A percentile compares a stretch with the other conserved stretches of the same genome.
Evolutionary conservation across 176 grass and related monocot genomes (phyloP).

Genomic region (Leersia perrieri): DNA sequence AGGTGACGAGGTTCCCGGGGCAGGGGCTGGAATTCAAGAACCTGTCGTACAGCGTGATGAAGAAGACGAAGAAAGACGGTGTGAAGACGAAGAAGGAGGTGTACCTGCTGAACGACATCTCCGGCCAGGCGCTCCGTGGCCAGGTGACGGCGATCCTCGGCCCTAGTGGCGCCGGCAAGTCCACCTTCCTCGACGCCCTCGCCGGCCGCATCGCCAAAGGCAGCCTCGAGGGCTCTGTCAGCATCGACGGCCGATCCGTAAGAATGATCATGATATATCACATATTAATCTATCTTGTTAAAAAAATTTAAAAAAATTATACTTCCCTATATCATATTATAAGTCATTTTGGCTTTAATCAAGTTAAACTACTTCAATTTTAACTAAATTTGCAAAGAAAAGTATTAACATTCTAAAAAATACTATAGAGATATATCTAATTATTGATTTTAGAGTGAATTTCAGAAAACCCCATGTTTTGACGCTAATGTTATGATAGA

Average conservation of each 20-base stretch:
- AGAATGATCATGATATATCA: too few species aligned
- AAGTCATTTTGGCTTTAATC: too few species aligned
- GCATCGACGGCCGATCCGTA: slow-evolving; percentile 50
- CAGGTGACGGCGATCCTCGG: slow-evolving; percentile 63
- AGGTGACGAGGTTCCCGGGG: slow-evolving; percentile 38
- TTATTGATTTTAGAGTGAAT: too few species aligned
- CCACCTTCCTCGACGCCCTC: slow-evolving; percentile 69
- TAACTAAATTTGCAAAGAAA: too few species aligned
- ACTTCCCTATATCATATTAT: too few species aligned
- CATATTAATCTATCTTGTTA: too few species aligned
- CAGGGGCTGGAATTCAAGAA: slow-evolving; percentile 71
- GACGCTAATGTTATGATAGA: too few species aligned
- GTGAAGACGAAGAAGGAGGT: slow-evolving; percentile 56
- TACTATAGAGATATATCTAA: too few species aligned
- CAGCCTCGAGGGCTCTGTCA: slow-evolving; percentile 63
- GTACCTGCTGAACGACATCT: slow-evolving; percentile 69
- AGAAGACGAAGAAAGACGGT: slow-evolving; percentile 71
- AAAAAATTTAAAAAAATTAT: too few species aligned
- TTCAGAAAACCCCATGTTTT: too few species aligned
- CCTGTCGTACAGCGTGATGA: slow-evolving; percentile 63
- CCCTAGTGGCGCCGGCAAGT: slow-evolving; percentile 71
- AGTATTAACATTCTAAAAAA: too few species aligned
- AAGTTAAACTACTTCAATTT: too few species aligned
- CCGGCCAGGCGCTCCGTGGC: slow-evolving; percentile 52
- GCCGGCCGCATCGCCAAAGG: slow-evolving; percentile 62